phyloP scores from a whole-genome alignment of 1,284 basidiomycete genomes.

The Fomes fomentarius region DNA sequence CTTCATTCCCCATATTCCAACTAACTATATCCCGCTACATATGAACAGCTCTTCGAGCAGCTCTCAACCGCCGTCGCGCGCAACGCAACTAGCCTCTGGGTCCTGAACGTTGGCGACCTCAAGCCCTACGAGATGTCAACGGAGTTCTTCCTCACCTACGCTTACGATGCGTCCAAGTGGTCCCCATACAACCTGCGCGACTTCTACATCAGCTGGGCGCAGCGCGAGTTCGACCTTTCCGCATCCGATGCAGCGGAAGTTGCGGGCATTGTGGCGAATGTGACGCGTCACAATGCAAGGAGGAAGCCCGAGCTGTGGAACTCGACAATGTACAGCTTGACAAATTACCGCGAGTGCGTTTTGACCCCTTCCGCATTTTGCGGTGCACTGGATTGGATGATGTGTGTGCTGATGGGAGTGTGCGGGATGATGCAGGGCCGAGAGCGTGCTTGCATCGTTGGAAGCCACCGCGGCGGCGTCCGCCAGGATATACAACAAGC shows the following conservation, averaged over 20 bases:
- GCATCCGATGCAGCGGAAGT: conserved; percentile 43
- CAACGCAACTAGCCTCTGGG: conserved; percentile 61
- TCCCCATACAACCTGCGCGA: conserved; percentile 51
- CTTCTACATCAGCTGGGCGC: conserved; percentile 62
- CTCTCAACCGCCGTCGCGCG: conserved; percentile 62
- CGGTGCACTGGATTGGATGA: neutral
- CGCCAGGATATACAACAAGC: conserved; percentile 53
- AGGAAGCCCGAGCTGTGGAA: conserved; percentile 72
- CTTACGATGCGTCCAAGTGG: conserved; percentile 61
- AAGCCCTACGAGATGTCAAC: conserved; percentile 74
- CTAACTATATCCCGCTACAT: too few relatives aligned
- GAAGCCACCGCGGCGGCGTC: conserved; percentile 50
- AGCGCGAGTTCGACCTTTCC: conserved; percentile 65
- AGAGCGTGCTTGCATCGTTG: conserved; percentile 56
- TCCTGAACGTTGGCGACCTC: conserved; percentile 70
- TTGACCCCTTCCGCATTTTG: neutral
- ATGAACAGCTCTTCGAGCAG: conserved; percentile 58
- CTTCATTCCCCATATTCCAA: too few relatives aligned
- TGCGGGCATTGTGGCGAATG: conserved; percentile 55
- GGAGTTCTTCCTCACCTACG: conserved; percentile 70
- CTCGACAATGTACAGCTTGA: conserved; percentile 62
- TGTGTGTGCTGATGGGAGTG: too few relatives aligned
- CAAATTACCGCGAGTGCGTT: conserved; percentile 69
- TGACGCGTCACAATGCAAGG: conserved; percentile 63
- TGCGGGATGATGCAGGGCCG: conserved; percentile 58